Evolutionary conservation across 2,329 filamentous ascomycete species (phyloP), one percentile per base, ranked within the genome.

Genomic region (Septoria linicola): DNA sequence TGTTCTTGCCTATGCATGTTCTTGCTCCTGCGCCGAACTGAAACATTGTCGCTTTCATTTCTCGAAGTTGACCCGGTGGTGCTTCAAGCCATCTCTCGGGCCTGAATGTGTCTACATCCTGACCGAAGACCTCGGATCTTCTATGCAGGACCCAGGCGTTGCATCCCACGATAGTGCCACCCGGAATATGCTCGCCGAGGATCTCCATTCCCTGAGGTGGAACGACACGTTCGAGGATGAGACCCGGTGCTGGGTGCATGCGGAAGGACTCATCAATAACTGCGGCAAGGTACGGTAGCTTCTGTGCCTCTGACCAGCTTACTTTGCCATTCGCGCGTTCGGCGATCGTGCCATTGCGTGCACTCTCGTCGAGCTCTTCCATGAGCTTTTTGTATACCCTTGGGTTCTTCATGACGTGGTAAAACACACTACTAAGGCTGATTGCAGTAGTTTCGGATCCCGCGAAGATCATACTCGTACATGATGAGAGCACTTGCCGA

Each of bases 241-340:
- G 72, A 0, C 87, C 88, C 0, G 85, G 79, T 0, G 87, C 85
- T 0, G 88, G 88, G 66, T 91, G 86, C 60, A 89, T 66, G 10
- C 87, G 81, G 72, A 91, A 88, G 3, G 84, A 81, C 68, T 93
- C 88, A 63, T 91, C 88, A 61, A 92, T 78, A 49, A 83, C 84
- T 3, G 87, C 88, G 62, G 90, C 85, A 4, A 93, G 80, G 66
- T 91, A 93, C 0, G 82, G 80, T 1, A 93, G 76, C 48, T 79
- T 80, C 66, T 88, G 85, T 41, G 77, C 78, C 68, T 90, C 84
- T 30, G 80, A 66, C 80, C 85, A 89, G 1, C 82, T 84, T 4
- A 89, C 84, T 3, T 83, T 76, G 5, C 80, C 80, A 13, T 80
- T 77, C 0, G 64, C 49, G 2, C 72, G 67, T 20, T 70, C 60